phyloP scores from a whole-genome alignment of 768 basidiomycete species.

The Myochromella boudieri region DNA sequence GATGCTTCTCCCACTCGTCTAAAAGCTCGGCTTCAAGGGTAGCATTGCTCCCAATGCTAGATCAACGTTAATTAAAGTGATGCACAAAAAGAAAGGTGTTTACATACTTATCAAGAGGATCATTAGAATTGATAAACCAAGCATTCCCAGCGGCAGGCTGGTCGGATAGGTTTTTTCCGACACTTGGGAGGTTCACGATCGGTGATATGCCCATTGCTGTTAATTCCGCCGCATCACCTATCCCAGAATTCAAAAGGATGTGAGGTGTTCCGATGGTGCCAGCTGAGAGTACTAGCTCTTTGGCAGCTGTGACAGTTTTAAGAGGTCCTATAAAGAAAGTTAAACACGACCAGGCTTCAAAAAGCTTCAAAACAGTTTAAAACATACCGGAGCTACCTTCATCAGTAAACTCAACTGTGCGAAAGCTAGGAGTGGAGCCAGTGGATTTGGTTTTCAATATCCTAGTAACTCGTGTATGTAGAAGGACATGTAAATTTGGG shows the following conservation, averaged over 20 bases:
- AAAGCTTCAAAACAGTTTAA: neutral
- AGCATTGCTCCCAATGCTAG: neutral
- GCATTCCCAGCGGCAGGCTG: constrained; percentile 17
- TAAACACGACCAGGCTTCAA: neutral
- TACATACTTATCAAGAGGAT: constrained; percentile 17
- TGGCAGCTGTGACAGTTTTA: constrained; percentile 18
- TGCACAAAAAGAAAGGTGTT: neutral
- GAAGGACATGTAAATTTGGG: constrained; percentile 23
- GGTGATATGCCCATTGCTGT: constrained; percentile 14
- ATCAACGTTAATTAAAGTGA: too few species aligned
- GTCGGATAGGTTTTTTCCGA: constrained; percentile 30
- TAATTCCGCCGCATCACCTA: constrained; percentile 22
- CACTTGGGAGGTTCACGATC: constrained; percentile 25
- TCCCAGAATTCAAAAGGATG: constrained; percentile 28
- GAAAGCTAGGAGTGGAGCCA: neutral
- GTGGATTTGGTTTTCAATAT: neutral
- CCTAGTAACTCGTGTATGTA: constrained; percentile 21
- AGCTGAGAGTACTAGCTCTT: constrained; percentile 32
- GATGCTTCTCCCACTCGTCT: constrained; percentile 18
- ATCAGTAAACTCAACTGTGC: constrained; percentile 6
- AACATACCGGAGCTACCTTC: neutral
- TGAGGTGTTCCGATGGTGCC: constrained; percentile 28
- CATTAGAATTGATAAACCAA: constrained; percentile 18
- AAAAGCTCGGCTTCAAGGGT: constrained; percentile 6
- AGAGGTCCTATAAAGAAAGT: neutral